Base-by-base conservation (phyloP, 495 filamentous ascomycete species). In the Trichoderma gamsii region DNA sequence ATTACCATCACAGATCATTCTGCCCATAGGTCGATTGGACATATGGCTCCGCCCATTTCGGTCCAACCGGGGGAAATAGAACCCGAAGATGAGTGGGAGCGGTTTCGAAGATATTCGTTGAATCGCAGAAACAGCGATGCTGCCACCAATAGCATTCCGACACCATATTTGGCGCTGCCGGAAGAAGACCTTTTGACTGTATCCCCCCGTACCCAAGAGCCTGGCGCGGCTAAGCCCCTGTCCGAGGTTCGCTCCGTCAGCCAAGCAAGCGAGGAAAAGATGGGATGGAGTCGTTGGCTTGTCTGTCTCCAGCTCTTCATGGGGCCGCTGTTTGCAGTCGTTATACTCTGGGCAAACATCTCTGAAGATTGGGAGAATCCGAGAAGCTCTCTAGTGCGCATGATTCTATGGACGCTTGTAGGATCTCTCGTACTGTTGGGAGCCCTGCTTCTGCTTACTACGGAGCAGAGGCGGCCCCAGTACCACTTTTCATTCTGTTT, bases 241-340 rank as follows among this genome's bases (percentile, higher is more conserved):
- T 69, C 75, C 1, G 71, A 35, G 6, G 41, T 64, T 43, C 67
- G 41, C 18, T 68, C 67, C 69, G 23, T 63, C 67, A 4, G 76
- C 66, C 51, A 68, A 56, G 38, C 69, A 73, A 29, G 76, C 72
- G 4, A 63, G 70, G 73, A 75, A 4, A 74, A 80, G 1, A 80
- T 83, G 65, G 86, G 88, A 63, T 97, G 93, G 91, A 96, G 93
- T 73, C 88, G 92, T 51, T 97, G 95, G 93, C 86, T 99, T 5
- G 81, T 96, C 49, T 83, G 85, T 9, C 76, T 93, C 27, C 96
- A 99, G 73, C 84, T 93, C 66, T 91, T 97, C 76, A 91, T 89
- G 0, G 93, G 92, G 0, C 96, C 96, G 0, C 80, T 95, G 32
- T 97, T 98, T 73, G 83, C 92, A 52, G 85, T 90, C 4, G 70